Evolutionary conservation across 177 flowering plant genomes (phyloP).

Genomic region (Vitis hybrid): DNA sequence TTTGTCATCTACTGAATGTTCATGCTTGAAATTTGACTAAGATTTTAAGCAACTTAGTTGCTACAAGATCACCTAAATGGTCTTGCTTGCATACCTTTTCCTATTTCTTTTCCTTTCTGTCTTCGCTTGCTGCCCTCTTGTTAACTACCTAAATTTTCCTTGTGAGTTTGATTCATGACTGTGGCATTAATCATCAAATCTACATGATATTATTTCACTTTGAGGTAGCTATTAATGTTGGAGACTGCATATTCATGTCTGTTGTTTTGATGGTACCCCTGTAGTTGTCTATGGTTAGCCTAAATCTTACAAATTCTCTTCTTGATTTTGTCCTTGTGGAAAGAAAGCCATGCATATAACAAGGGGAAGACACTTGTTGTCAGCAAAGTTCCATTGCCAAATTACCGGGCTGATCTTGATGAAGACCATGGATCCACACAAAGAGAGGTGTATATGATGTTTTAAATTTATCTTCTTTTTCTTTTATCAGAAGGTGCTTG

Average conservation of each 20-base stretch:
- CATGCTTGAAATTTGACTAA: too few species aligned
- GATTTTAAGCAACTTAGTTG: too few species aligned
- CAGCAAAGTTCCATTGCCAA: slow-evolving; percentile 90
- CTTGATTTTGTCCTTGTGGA: slow-evolving; percentile 39
- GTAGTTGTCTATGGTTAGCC: neutral
- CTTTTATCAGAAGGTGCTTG: neutral
- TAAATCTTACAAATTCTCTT: slow-evolving; percentile 17
- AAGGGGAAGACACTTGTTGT: slow-evolving; percentile 88
- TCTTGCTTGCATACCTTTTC: too few species aligned
- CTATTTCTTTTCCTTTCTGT: too few species aligned
- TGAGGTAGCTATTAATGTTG: neutral
- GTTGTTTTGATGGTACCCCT: neutral
- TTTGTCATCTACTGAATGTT: too few species aligned
- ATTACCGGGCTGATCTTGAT: slow-evolving; percentile 96
- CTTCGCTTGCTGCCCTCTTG: too few species aligned
- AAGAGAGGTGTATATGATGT: slow-evolving; percentile 62
- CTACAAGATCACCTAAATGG: too few species aligned
- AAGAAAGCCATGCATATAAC: slow-evolving; percentile 92
- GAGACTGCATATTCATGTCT: neutral
- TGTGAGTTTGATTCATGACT: too few species aligned
- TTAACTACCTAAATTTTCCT: too few species aligned
- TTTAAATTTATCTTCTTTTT: neutral
- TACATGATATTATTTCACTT: too few species aligned
- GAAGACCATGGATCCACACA: slow-evolving; percentile 90
- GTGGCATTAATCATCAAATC: too few species aligned